Base-by-base conservation (phyloP, 2,329 filamentous ascomycete species). In the Coccinonectria pachysandricola region DNA sequence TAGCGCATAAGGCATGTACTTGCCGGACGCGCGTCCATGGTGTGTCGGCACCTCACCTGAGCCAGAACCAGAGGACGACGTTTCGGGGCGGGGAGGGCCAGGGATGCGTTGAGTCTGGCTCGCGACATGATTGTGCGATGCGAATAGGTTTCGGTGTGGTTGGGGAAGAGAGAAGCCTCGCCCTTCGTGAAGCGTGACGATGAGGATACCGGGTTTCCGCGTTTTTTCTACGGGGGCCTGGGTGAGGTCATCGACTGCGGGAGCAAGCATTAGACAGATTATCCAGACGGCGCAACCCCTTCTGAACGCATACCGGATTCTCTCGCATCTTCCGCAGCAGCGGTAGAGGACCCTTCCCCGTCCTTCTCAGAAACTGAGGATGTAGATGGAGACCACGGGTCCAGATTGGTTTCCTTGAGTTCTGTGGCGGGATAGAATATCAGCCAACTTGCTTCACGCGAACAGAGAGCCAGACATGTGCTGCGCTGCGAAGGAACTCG, bases 151-250 rank as follows among this genome's bases (percentile, higher is more conserved):
- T 49, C 87, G 81, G 43, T 86, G 80, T 48, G 87, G 79, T 28
- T 86, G 79, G 29, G 88, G 88, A 10, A 96, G 71, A 23, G 87
- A 82, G 53, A 96, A 86, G 23, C 78, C 77, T 45, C 77, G 75
- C 37, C 86, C 88, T 63, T 96, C 88, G 59, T 96, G 87, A 19
- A 96, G 75, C 12, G 88, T 96, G 39, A 96, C 80, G 48, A 96
- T 86, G 42, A 96, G 71, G 49, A 96, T 93, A 50, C 88, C 88
- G 11, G 88, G 88, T 59, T 91, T 91, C 25, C 79, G 78, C 23
- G 77, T 63, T 43, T 62, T 69, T 34, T 70, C 49, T 48, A 79
- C 56, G 59, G 78, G 59, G 51, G 81, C 57, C 71, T 76, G 79
- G 28, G 81, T 75, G 56, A 87, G 70, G 35, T 77, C 72, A 64